phyloP scores from a whole-genome alignment of 305 asterid species.

The Solanum hybrid region DNA sequence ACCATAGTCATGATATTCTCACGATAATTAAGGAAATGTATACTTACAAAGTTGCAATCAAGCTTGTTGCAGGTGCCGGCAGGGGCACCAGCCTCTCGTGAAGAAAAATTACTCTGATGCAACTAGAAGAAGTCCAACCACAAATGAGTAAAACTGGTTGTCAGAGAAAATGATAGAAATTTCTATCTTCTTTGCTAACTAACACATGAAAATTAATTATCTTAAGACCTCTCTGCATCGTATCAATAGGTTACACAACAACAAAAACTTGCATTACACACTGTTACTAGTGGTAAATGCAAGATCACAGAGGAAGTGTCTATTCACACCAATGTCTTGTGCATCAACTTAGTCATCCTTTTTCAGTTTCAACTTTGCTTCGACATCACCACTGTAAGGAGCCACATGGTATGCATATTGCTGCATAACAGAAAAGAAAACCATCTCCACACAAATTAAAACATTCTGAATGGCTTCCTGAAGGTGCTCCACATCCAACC shows the following conservation, averaged over 20 bases:
- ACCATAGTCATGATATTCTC: not conserved
- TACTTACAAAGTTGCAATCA: not conserved
- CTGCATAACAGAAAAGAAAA: conserved; percentile 59
- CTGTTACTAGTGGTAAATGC: not conserved
- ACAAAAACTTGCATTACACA: not conserved
- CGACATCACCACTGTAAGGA: conserved; percentile 73
- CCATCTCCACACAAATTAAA: conserved; percentile 76
- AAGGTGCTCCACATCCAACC: conserved; percentile 79
- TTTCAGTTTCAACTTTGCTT: conserved; percentile 34
- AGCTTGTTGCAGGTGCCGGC: not conserved
- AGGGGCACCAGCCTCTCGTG: not conserved
- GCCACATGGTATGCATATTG: conserved; percentile 76
- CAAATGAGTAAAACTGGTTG: not conserved
- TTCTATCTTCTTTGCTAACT: not conserved
- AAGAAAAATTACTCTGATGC: not conserved
- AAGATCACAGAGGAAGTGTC: not conserved
- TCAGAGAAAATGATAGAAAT: not conserved
- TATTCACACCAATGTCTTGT: not conserved
- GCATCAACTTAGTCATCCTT: conserved; percentile 17
- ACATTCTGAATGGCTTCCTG: conserved; percentile 65
- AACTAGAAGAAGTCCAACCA: not conserved
- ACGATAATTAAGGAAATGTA: not conserved
- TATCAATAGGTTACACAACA: not conserved
- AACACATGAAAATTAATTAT: not conserved
- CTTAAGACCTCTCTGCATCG: not conserved